phyloP scores from a whole-genome alignment of 495 filamentous ascomycete species.

The Aspergillus leporis region DNA sequence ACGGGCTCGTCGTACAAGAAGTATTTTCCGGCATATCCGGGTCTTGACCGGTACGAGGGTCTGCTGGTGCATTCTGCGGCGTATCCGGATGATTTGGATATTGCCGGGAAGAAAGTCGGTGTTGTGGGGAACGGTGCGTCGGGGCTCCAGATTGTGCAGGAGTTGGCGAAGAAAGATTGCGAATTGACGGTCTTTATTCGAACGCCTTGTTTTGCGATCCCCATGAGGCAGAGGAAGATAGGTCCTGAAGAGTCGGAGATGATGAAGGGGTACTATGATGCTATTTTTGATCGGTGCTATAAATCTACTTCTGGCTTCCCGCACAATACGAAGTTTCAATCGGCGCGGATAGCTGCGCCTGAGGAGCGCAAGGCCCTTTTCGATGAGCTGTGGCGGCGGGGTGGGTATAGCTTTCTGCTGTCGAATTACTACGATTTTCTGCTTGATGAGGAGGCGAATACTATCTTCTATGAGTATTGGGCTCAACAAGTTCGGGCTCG shows the following conservation, averaged over 20 bases:
- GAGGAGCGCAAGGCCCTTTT: constrained; percentile 47
- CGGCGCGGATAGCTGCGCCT: constrained; percentile 45
- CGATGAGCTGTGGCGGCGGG: constrained; percentile 47
- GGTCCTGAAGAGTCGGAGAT: constrained; percentile 41
- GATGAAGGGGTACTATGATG: constrained; percentile 43
- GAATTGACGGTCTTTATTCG: constrained; percentile 48
- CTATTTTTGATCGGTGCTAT: constrained; percentile 32
- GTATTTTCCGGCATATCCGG: constrained; percentile 23
- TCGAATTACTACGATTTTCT: constrained; percentile 52
- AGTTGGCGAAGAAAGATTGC: constrained; percentile 32
- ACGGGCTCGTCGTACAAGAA: constrained; percentile 25
- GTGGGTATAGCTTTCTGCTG: constrained; percentile 52
- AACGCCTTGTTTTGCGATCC: constrained; percentile 42
- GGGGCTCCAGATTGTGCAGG: constrained; percentile 29
- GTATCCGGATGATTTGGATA: constrained; percentile 21
- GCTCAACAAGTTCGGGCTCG: constrained; percentile 46
- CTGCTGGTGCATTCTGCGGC: constrained; percentile 19
- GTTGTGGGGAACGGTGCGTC: constrained; percentile 29
- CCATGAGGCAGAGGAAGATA: constrained; percentile 48
- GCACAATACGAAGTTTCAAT: constrained; percentile 36
- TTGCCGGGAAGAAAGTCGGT: constrained; percentile 25
- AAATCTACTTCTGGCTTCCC: constrained; percentile 46
- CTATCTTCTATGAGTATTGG: constrained; percentile 57
- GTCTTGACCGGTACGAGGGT: constrained; percentile 17
- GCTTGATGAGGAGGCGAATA: constrained; percentile 45